Evolutionary conservation across 139 green algal genomes (phyloP), one percentile per base, ranked within the genome.

Genomic region (Pleodorina starrii): DNA sequence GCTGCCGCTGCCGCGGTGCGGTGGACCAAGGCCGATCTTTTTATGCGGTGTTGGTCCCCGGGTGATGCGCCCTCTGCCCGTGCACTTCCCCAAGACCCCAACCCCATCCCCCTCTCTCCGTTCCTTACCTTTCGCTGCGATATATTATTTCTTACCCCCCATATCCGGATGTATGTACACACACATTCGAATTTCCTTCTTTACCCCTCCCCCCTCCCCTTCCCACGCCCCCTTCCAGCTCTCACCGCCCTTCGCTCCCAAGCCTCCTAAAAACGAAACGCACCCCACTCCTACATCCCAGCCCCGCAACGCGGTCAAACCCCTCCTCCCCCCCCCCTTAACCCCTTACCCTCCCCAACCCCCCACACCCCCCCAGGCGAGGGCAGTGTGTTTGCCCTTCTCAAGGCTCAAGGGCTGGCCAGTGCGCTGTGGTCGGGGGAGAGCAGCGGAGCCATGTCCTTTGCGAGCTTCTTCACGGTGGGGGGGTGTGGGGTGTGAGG

Each of bases 371-470:
- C n/a, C 29, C 19, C 85, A 92, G 90, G 96, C 14, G 87, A 95
- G 35, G 97, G 97, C 73, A 97, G 93, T 38, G 89, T 96, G 12
- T 98, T 98, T 92, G 94, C 96, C 16, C 78, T 96, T 77, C 94
- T 99, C 42, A 99, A 98, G 92, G 89, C 89, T 16, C 38, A 71
- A 4, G 95, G 96, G 44, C 97, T 91, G 92, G 96, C 94, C 0
- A 95, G 90, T 5, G 78, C 63, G 5, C 89, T 98, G 76, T 91
- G 87, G 38, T 95, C 96, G 23, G 97, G 97, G 0, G 96, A 97
- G 86, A 92, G 88, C 66, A 84, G 90, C 29, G 36, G 74, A 21
- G 71, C 42, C 40, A 79, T 93, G 32, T 84, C 44, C 29, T 86
- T 78, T 57, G 68, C 60, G 1, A 90, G 83, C 46, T 91, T 93